These are phyloP conservation scores for Paraphaeosphaeria minitans DNA, from an alignment of 2,329 filamentous ascomycete species.

Conservation along the genomic window DNA sequence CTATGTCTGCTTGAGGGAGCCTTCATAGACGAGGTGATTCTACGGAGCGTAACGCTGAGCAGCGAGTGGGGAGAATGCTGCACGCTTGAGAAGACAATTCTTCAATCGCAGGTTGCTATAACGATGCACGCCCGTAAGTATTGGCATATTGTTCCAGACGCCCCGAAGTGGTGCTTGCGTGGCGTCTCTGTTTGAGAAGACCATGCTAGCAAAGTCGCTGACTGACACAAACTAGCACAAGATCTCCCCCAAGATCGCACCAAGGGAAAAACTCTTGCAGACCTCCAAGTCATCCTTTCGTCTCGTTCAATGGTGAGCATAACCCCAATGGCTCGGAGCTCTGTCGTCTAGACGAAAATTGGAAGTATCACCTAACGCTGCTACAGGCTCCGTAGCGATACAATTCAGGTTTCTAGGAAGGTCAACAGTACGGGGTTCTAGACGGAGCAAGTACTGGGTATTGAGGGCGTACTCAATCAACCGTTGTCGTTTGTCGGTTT, in stretches of 20 bases:
- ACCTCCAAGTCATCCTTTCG: no score
- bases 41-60: not conserved
- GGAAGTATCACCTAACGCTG: not conserved
- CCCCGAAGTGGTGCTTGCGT: no score
- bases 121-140: no score
- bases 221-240: no score
- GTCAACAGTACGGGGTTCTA: not conserved
- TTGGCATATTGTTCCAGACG: no score
- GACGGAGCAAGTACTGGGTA: not conserved
- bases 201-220: no score
- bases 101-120: no score
- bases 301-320: no score
- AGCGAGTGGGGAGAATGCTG: not conserved
- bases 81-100: not conserved
- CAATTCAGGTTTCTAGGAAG: not conserved
- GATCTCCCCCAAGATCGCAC: no score
- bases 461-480: not conserved
- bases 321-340: not conserved
- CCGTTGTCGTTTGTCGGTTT: not conserved
- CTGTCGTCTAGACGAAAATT: not conserved
- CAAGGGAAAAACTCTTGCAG: no score
- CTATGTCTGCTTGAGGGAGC: not conserved
- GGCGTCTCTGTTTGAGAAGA: no score
- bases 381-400: not conserved
- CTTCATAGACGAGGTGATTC: not conserved